phyloP scores from a whole-genome alignment of 129 eudicot species.

The Erigeron canadensis region DNA sequence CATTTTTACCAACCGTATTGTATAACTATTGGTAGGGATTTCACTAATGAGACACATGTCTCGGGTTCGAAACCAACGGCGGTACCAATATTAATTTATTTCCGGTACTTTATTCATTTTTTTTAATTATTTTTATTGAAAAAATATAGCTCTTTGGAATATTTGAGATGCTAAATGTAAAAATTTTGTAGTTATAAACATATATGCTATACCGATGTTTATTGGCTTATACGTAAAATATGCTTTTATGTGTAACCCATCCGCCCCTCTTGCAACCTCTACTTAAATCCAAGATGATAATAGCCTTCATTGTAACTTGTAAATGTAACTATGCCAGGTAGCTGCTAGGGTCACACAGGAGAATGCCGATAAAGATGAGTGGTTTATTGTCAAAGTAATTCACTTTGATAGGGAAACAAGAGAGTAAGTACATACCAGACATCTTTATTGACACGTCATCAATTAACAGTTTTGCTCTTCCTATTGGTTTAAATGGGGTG shows the following conservation, averaged over 20 bases:
- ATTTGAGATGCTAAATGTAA: neutral
- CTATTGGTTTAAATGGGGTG: neutral
- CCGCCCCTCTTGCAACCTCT: neutral
- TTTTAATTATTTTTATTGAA: neutral
- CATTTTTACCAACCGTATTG: too few relatives aligned
- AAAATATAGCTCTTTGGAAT: neutral
- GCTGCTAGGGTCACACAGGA: constrained; percentile 85
- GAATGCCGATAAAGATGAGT: constrained; percentile 88
- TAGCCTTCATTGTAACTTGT: neutral
- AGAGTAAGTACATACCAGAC: constrained; percentile 55
- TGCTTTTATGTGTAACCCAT: neutral
- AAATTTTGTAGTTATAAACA: neutral
- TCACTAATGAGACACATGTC: too few relatives aligned
- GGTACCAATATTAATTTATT: too few relatives aligned
- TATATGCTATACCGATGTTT: neutral
- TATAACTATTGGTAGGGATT: too few relatives aligned
- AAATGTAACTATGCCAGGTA: constrained; percentile 51
- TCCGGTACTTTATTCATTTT: too few relatives aligned
- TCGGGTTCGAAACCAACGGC: too few relatives aligned
- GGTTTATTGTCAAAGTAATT: constrained; percentile 92
- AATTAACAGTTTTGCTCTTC: neutral
- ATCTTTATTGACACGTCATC: constrained; percentile 3
- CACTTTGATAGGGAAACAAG: constrained; percentile 82
- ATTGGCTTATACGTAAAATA: neutral
- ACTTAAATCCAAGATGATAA: neutral